These are phyloP conservation scores for Avena atlantica DNA, from an alignment of 176 grass and related monocot species.

Conservation along the genomic window DNA sequence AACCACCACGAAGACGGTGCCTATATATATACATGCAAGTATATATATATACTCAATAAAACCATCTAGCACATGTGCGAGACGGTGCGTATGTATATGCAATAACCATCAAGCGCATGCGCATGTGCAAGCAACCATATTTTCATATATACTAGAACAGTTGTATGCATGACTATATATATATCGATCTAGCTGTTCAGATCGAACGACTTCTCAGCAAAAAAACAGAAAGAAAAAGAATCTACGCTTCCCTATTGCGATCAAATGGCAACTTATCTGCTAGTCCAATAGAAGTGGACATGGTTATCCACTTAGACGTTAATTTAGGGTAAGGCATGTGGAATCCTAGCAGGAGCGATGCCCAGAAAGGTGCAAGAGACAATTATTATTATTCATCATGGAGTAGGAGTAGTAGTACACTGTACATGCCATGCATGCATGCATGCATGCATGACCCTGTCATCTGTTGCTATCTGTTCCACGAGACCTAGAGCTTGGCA, in stretches of 20 bases:
- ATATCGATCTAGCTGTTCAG: background rate
- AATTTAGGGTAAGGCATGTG: slow-evolving; percentile 8
- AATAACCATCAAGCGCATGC: background rate
- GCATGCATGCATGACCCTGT: background rate
- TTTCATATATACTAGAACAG: background rate
- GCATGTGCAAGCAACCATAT: background rate
- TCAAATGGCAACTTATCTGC: background rate
- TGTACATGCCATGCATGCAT: background rate
- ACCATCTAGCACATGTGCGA: background rate
- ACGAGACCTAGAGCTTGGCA: background rate
- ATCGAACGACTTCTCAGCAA: background rate
- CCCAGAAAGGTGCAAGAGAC: background rate
- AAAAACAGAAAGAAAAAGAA: background rate
- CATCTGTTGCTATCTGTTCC: background rate
- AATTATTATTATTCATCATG: background rate
- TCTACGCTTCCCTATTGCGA: background rate
- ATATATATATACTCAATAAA: background rate
- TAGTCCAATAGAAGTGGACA: background rate
- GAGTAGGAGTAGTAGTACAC: background rate
- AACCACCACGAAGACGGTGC: slow-evolving; percentile 3
- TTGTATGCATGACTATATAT: no score
- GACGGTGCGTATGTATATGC: background rate
- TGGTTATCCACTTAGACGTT: background rate
- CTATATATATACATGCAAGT: background rate
- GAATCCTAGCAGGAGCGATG: background rate